Evolutionary conservation across 768 basidiomycete species (phyloP).

Genomic region (Atractiella rhizophila): DNA sequence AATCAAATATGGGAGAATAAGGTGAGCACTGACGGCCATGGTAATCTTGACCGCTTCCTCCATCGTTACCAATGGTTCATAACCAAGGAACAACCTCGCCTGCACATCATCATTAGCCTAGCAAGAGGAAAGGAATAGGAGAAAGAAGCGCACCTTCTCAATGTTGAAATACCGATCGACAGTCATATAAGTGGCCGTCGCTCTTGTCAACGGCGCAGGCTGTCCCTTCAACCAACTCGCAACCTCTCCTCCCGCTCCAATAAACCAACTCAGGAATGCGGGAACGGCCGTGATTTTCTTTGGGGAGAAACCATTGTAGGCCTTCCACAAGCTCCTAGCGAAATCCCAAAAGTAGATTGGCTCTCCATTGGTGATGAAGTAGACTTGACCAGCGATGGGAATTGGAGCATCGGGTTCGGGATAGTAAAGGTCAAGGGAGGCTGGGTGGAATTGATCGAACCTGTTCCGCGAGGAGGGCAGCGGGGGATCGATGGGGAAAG

Average conservation of each 20-base stretch:
- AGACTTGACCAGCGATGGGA: constrained; percentile 70
- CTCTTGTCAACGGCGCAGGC: constrained; percentile 62
- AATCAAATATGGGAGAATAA: no score
- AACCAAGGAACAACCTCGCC: constrained; percentile 61
- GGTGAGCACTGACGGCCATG: no score
- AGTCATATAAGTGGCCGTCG: constrained; percentile 55
- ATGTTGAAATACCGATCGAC: constrained; percentile 72
- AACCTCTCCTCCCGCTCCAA: constrained; percentile 49
- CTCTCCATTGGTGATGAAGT: constrained; percentile 93
- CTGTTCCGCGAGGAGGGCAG: constrained; percentile 12
- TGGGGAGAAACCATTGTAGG: constrained; percentile 26
- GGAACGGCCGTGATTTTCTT: constrained; percentile 9
- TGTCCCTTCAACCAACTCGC: constrained; percentile 46
- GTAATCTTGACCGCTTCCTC: constrained; percentile 66
- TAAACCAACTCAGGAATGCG: constrained; percentile 23
- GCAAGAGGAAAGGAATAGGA: not conserved
- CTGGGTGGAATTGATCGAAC: constrained; percentile 16
- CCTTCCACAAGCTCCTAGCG: constrained; percentile 49
- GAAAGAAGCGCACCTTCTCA: constrained; percentile 34
- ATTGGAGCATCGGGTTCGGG: constrained; percentile 18
- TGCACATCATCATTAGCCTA: not conserved
- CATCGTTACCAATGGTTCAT: constrained; percentile 69
- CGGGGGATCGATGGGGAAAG: constrained; percentile 9
- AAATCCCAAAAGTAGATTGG: constrained; percentile 94
- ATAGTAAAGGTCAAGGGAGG: constrained; percentile 1